phyloP scores from a whole-genome alignment of 768 basidiomycete species.

The Leccinellum albellum region DNA sequence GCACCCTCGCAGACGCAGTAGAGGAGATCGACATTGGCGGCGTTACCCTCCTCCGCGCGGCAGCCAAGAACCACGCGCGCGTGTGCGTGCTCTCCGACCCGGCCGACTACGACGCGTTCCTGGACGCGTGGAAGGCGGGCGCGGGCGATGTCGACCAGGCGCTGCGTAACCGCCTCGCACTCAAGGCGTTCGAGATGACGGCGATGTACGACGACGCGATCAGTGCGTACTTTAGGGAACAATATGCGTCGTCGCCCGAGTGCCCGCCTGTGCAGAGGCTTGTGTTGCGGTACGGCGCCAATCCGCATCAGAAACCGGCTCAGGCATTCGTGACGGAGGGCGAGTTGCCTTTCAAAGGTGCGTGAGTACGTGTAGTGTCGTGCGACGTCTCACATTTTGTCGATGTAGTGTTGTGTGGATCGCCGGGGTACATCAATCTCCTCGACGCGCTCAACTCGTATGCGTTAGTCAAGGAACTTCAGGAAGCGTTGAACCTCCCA shows the following conservation, averaged over 20 bases:
- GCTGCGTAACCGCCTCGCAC: slow-evolving; percentile 74
- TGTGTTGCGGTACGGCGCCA: slow-evolving; percentile 89
- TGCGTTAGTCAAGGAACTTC: slow-evolving; percentile 91
- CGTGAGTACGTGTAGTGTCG: neutral
- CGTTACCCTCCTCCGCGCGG: slow-evolving; percentile 94
- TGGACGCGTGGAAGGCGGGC: slow-evolving; percentile 73
- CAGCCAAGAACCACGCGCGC: slow-evolving; percentile 96
- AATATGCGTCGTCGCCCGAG: slow-evolving; percentile 87
- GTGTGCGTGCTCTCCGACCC: slow-evolving; percentile 89
- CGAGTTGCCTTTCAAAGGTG: slow-evolving; percentile 91
- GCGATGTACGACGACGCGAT: slow-evolving; percentile 94
- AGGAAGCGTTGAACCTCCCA: slow-evolving; percentile 80
- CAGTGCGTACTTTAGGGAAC: slow-evolving; percentile 92
- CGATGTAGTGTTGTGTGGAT: slow-evolving; percentile 74
- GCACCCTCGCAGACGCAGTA: slow-evolving; percentile 87
- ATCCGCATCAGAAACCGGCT: slow-evolving; percentile 98
- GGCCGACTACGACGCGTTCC: slow-evolving; percentile 78
- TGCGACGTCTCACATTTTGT: slow-evolving; percentile 1
- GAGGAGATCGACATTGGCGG: slow-evolving; percentile 99
- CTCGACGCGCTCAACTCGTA: slow-evolving; percentile 97
- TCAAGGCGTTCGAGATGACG: slow-evolving; percentile 98
- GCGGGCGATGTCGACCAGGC: slow-evolving; percentile 70
- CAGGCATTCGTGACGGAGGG: slow-evolving; percentile 91
- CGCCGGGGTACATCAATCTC: slow-evolving; percentile 98
- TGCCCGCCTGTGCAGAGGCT: slow-evolving; percentile 77